These are phyloP conservation scores for Cladosporium oxysporum DNA, from an alignment of 2,329 filamentous ascomycete species.

Conservation along the genomic window DNA sequence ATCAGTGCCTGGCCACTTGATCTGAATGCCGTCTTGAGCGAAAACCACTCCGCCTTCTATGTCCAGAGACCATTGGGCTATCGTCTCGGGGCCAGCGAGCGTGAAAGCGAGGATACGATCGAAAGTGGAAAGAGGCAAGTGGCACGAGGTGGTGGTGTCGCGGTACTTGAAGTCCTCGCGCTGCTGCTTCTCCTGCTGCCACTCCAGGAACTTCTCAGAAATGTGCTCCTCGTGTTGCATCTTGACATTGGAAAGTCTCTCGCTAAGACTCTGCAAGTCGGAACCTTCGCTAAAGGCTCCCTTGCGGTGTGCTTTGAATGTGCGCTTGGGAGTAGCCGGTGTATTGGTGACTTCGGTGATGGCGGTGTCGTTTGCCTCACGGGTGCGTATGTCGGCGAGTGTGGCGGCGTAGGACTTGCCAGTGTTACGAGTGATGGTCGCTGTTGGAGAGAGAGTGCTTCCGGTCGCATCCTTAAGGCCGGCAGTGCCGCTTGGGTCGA, in stretches of 20 bases:
- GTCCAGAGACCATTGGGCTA: background rate
- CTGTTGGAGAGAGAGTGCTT: background rate
- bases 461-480: background rate
- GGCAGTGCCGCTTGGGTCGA: background rate
- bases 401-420: constrained; percentile 32
- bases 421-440: constrained; percentile 11
- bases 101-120: constrained; percentile 33
- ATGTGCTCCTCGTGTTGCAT: constrained; percentile 22
- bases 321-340: constrained; percentile 31
- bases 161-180: constrained; percentile 25
- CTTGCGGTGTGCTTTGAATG: constrained; percentile 37
- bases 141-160: constrained; percentile 28
- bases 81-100: background rate
- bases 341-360: constrained; percentile 34
- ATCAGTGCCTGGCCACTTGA: background rate
- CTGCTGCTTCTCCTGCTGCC: constrained; percentile 28
- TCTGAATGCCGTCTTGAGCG: background rate
- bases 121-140: constrained; percentile 38
- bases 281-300: constrained; percentile 34
- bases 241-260: constrained; percentile 29
- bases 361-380: constrained; percentile 29
- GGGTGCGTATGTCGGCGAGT: constrained; percentile 25
- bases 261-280: constrained; percentile 29
- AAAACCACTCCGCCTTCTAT: background rate
- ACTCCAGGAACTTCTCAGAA: constrained; percentile 30